These are phyloP conservation scores for Microbotryum lychnidis-dioicae DNA, from an alignment of 1,284 basidiomycete species.

Conservation along the genomic window DNA sequence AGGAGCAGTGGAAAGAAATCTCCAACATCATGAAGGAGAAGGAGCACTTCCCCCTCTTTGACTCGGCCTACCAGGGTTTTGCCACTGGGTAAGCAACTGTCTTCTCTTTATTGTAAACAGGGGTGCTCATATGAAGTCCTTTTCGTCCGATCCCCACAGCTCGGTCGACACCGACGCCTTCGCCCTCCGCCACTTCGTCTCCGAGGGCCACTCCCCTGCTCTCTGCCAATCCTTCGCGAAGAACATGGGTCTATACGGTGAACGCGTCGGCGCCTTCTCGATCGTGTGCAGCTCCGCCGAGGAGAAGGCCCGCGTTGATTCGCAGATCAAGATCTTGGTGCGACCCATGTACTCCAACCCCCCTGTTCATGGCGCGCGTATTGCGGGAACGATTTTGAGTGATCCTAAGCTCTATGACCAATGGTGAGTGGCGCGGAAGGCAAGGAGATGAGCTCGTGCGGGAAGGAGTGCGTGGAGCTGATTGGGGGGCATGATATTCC, in stretches of 20 bases:
- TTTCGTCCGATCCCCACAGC: slow-evolving; percentile 39
- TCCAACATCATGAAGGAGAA: slow-evolving; percentile 69
- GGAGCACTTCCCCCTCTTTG: slow-evolving; percentile 84
- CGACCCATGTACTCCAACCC: slow-evolving; percentile 99
- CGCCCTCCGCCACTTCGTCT: slow-evolving; percentile 83
- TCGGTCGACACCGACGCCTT: slow-evolving; percentile 77
- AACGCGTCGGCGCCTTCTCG: slow-evolving; percentile 80
- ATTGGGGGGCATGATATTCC: no score
- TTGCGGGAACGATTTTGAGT: slow-evolving; percentile 43
- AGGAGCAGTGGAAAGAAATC: slow-evolving; percentile 77
- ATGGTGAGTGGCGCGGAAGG: slow-evolving; percentile 34
- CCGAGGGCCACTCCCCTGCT: slow-evolving; percentile 63
- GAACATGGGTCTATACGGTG: slow-evolving; percentile 89
- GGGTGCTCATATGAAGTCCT: slow-evolving; percentile 40
- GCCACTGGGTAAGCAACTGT: slow-evolving; percentile 52
- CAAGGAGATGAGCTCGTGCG: no score
- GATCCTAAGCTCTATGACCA: slow-evolving; percentile 42
- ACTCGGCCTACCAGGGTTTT: slow-evolving; percentile 94
- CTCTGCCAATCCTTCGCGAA: slow-evolving; percentile 54
- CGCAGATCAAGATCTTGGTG: slow-evolving; percentile 52
- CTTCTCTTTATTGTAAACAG: no score
- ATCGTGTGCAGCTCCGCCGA: slow-evolving; percentile 47
- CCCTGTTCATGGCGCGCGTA: slow-evolving; percentile 61
- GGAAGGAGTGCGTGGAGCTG: neutral
- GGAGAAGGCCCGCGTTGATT: slow-evolving; percentile 38